Conservation (phyloP, 2,329 filamentous ascomycete species). For the Colletotrichum euphorbiae region DNA sequence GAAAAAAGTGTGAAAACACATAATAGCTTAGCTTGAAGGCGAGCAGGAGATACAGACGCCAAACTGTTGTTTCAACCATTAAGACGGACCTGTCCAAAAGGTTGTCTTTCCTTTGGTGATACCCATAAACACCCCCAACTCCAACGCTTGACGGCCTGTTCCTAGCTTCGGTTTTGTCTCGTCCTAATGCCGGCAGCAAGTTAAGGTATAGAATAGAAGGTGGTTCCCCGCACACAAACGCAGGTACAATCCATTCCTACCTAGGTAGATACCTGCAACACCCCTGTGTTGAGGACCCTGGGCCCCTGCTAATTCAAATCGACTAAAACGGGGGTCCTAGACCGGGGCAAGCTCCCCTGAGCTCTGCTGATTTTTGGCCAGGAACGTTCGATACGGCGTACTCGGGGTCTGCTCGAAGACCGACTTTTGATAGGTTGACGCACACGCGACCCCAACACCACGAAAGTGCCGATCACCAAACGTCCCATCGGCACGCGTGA, state of each 20-base stretch:
- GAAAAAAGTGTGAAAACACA: slow-evolving; percentile 31
- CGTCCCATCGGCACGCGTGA: not conserved
- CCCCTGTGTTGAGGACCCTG: slow-evolving; percentile 8
- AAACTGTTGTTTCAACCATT: slow-evolving; percentile 21
- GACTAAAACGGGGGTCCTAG: not conserved
- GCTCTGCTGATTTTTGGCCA: slow-evolving; percentile 36
- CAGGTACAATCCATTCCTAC: slow-evolving; percentile 10
- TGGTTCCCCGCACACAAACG: slow-evolving; percentile 9
- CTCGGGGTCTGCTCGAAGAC: slow-evolving; percentile 2
- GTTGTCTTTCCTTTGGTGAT: not conserved
- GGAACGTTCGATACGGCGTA: slow-evolving; percentile 26
- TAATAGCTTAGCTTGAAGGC: slow-evolving; percentile 35
- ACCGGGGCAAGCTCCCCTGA: slow-evolving; percentile 34
- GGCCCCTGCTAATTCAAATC: not conserved
- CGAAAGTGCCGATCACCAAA: not conserved
- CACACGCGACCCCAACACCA: slow-evolving; percentile 1
- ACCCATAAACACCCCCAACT: not conserved
- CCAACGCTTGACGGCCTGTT: not conserved
- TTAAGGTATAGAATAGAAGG: no score
- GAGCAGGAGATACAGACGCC: slow-evolving; percentile 23
- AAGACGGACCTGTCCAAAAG: not conserved
- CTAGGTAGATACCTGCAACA: not conserved
- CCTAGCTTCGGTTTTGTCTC: no score
- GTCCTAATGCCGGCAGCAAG: not conserved
- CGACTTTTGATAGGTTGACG: not conserved